These are phyloP conservation scores for Coemansia sp. DNA, from an alignment of 192 early-diverging fungal species.

Conservation along the genomic window DNA sequence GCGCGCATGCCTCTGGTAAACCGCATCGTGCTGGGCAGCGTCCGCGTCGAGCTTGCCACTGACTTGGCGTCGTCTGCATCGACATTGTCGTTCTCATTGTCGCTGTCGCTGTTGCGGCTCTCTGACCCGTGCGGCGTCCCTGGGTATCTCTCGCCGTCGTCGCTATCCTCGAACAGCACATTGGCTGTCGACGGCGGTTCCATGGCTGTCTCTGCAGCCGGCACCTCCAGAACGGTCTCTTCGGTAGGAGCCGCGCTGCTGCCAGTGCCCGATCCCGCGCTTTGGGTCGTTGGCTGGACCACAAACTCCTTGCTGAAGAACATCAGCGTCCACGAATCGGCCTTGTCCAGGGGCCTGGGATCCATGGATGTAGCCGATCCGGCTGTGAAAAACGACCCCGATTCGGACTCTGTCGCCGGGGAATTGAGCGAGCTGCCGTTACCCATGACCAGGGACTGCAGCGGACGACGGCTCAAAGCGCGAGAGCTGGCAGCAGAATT, in stretches of 20 bases:
- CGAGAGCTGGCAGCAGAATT: slow-evolving; percentile 1
- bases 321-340: slow-evolving; percentile 54
- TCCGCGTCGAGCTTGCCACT: slow-evolving; percentile 8
- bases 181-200: not conserved
- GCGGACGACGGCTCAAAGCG: not conserved
- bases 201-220: not conserved
- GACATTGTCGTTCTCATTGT: slow-evolving; percentile 9
- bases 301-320: slow-evolving; percentile 53
- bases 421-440: not conserved
- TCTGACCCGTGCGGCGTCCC: not conserved
- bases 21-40: slow-evolving; percentile 34
- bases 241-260: not conserved
- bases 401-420: slow-evolving; percentile 8
- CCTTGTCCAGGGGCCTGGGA: slow-evolving; percentile 9
- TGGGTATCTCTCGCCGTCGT: not conserved
- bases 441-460: not conserved
- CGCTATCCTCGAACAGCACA: not conserved
- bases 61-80: slow-evolving; percentile 12
- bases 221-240: not conserved
- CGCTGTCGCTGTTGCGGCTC: not conserved
- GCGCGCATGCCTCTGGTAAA: slow-evolving; percentile 50
- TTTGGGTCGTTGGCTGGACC: slow-evolving; percentile 5
- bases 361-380: not conserved
- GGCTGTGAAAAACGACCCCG: slow-evolving; percentile 34
- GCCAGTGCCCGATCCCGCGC: not conserved